A percentile compares a stretch with the other conserved stretches of the same genome.
phyloP scores from a whole-genome alignment of 352 stramenopile genomes.

The Halophytophthora polymorphica region DNA sequence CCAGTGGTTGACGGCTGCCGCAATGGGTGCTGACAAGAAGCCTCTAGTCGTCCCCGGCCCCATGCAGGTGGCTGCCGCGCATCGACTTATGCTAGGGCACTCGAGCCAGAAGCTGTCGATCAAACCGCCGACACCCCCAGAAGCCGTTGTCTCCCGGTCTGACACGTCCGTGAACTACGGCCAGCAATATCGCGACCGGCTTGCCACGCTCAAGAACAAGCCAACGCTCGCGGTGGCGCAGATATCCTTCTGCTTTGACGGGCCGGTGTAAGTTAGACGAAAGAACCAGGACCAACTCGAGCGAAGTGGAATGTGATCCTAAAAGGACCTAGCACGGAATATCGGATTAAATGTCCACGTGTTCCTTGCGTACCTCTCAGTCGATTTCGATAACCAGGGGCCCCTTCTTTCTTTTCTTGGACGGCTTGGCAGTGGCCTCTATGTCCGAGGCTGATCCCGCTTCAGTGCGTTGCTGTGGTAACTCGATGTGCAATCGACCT shows the following conservation, averaged over 20 bases:
- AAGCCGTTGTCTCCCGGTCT: slow-evolving; percentile 38
- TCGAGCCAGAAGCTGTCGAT: slow-evolving; percentile 80
- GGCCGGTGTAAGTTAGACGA: slow-evolving; percentile 22
- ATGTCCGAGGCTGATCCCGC: neutral
- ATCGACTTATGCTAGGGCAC: slow-evolving; percentile 81
- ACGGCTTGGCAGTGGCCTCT: neutral
- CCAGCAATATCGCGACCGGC: slow-evolving; percentile 72
- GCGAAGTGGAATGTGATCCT: neutral
- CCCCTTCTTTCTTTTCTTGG: slow-evolving; percentile 21
- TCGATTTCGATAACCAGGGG: slow-evolving; percentile 27
- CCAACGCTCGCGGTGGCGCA: slow-evolving; percentile 72
- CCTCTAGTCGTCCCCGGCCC: slow-evolving; percentile 55
- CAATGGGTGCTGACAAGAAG: slow-evolving; percentile 49
- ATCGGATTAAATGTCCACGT: too few relatives aligned
- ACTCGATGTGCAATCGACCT: slow-evolving; percentile 17
- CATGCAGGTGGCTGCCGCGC: slow-evolving; percentile 71
- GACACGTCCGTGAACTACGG: slow-evolving; percentile 67
- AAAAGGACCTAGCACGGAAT: too few relatives aligned
- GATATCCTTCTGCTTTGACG: slow-evolving; percentile 65
- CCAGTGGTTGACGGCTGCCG: slow-evolving; percentile 34
- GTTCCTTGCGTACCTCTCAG: too few relatives aligned
- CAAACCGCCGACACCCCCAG: slow-evolving; percentile 67
- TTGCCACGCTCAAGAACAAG: slow-evolving; percentile 74
- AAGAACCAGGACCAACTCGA: too few relatives aligned
- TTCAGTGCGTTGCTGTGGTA: slow-evolving; percentile 9